Evolutionary conservation across 2,329 filamentous ascomycete genomes (phyloP), one percentile per base, ranked within the genome.

Genomic region (Bimuria novae-zelandiae): DNA sequence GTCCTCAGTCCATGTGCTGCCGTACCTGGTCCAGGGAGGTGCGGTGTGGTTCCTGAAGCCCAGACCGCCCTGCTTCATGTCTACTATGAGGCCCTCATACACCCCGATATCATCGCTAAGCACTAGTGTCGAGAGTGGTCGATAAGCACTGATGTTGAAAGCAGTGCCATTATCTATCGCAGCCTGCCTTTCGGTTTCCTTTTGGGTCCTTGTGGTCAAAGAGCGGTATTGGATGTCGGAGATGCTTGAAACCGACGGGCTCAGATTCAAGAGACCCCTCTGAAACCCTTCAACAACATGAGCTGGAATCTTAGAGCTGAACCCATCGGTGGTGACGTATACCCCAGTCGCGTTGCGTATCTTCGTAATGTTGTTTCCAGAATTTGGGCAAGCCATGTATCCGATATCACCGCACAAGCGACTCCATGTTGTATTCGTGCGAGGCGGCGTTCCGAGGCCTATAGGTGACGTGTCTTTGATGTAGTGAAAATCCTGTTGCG

Each of bases 11-110:
- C 79, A 81, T 2, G 59, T 63, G 4, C 67, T 73, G 0, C 78
- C 79, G 43, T 65, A 69, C 1, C 55, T 37, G 3, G 73, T 52
- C 0, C 60, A 62, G 0, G 59, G 45, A 2, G 79, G 79, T 0
- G 70, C 49, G 0, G 74, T 78, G 52, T 79, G 77, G 55, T 80
- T 79, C 17, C 79, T 70, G 11, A 80, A 75, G 0, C 78, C 78
- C 27, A 80, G 67, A 0, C 76, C 75, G 0, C 77, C 77, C 11
- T 61, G 64, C 22, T 65, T 60, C 7, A 68, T 71, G 53, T 80
- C 75, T 0, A 79, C 73, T 7, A 80, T 62, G 7, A 80, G 62
- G 1, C 78, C 78, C 51, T 80, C 77, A 0, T 80, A 61, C 2
- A 70, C 48, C 32, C 69, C 58, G 22, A 71, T 55, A 1, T 51